Base-by-base conservation (phyloP, 352 stramenopile genomes). In the Hyaloperonospora brassicae region DNA sequence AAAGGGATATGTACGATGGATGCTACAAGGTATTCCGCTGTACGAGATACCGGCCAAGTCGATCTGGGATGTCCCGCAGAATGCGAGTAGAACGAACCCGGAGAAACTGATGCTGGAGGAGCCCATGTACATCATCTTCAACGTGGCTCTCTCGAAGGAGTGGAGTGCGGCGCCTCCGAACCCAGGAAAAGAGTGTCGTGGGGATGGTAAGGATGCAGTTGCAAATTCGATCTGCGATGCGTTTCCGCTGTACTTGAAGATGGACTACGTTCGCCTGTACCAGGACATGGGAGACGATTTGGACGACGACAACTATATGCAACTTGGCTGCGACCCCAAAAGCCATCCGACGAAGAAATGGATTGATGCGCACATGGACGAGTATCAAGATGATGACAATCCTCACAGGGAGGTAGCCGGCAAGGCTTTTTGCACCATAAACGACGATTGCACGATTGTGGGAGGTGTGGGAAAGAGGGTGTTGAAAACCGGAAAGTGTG, bases 81-180 rank as follows among this genome's bases (percentile, higher is more conserved):
- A 74, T 38, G 9, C 40, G 0, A 62, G 62, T 22, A 64, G 59
- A 35, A 76, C 49, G 45, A 87, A 58, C 78, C 83, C 72, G 62
- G 67, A 56, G 66, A 92, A 68, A 70, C 79, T 61, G 55, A 96
- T 97, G 68, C 77, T 94, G 6, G 84, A 92, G 50, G 93, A 98
- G 63, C 93, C 93, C 5, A 84, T 81, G 38, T 97, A 96, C 57
- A 41, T 98, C 3, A 95, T 98, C 46, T 78, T 97, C 35, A 98
- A 98, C 64, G 93, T 89, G 1, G 92, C 90, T 5, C 69, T 98
- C n/a, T 95, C 87, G 0, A 91, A 73, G 21, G 90, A 84, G 1
- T 79, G 70, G 70, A 61, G 64, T 39, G 43, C 62, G 0, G 56
- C 39, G 0, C 64, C 64, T 9, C 64, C 64, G 0, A 72, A 72